phyloP scores from a whole-genome alignment of 441 rosid genomes.

The Isatis lusitanica region DNA sequence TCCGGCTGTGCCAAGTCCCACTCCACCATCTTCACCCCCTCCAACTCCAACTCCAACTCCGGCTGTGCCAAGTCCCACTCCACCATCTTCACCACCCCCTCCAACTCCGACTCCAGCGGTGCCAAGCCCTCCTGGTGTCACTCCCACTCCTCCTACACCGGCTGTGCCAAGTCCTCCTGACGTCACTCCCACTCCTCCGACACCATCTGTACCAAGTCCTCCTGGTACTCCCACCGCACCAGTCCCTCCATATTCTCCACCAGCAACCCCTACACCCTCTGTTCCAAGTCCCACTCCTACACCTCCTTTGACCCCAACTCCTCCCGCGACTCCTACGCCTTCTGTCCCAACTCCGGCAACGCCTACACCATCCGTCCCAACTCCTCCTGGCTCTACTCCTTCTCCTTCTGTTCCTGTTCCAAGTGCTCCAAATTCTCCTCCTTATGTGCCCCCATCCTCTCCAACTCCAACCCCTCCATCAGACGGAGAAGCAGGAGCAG shows the following conservation, averaged over 20 bases:
- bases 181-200: conserved; percentile 17
- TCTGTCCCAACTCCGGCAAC: neutral
- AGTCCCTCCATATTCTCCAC: conserved; percentile 17
- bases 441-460: conserved; percentile 23
- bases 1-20: neutral
- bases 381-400: conserved; percentile 18
- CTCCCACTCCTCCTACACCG: conserved; percentile 11
- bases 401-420: neutral
- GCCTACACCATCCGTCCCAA: neutral
- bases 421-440: conserved; percentile 11
- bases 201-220: conserved; percentile 7
- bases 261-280: neutral
- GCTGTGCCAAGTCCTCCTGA: neutral
- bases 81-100: conserved; percentile 12
- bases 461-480: conserved; percentile 35
- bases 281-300: conserved; percentile 23
- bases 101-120: conserved; percentile 13
- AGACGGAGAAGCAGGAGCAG: conserved; percentile 19
- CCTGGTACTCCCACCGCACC: conserved; percentile 4
- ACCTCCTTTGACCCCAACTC: conserved; percentile 21
- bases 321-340: conserved; percentile 7
- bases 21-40: neutral
- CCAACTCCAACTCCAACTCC: conserved; percentile 13
- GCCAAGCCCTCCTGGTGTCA: neutral
- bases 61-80: conserved; percentile 11